Evolutionary conservation across 108 stramenopile species (phyloP).

Genomic region (Thalassiosira profunda): DNA sequence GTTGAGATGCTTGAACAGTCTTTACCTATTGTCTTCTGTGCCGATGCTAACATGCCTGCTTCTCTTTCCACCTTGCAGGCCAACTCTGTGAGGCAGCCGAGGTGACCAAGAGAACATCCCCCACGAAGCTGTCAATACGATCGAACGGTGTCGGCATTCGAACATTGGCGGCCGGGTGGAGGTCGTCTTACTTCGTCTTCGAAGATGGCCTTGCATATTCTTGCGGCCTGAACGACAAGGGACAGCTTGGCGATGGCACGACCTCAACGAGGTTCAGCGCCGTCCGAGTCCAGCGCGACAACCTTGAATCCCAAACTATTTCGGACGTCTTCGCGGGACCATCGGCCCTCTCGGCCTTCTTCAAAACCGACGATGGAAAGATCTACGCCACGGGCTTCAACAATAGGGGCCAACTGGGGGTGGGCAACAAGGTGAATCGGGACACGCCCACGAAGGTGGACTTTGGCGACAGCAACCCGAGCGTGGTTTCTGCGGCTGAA

Average conservation of each 20-base stretch:
- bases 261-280: slow-evolving; percentile 2
- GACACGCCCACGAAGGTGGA: neutral
- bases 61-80: too few relatives aligned
- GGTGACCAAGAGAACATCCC: neutral
- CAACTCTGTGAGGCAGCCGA: slow-evolving; percentile 16
- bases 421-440: neutral
- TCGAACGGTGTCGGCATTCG: neutral
- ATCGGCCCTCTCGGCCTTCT: slow-evolving; percentile 31
- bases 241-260: slow-evolving; percentile 36
- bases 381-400: slow-evolving; percentile 9
- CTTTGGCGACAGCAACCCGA: neutral
- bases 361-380: neutral
- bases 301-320: slow-evolving; percentile 14
- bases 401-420: slow-evolving; percentile 16
- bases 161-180: slow-evolving; percentile 17
- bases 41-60: slow-evolving; percentile 7
- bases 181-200: slow-evolving; percentile 29
- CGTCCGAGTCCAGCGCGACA: slow-evolving; percentile 14
- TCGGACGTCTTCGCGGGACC: slow-evolving; percentile 20
- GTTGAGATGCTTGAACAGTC: slow-evolving; percentile 32
- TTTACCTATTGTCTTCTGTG: too few relatives aligned
- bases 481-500: slow-evolving; percentile 13
- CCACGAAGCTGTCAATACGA: neutral
- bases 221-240: slow-evolving; percentile 50
- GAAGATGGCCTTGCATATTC: slow-evolving; percentile 43